Percentiles rank a stretch among this genome's conserved stretches.
These are phyloP conservation scores for Trichophyton benhamiae DNA, from an alignment of 2,329 filamentous ascomycete species.

Conservation along the genomic window DNA sequence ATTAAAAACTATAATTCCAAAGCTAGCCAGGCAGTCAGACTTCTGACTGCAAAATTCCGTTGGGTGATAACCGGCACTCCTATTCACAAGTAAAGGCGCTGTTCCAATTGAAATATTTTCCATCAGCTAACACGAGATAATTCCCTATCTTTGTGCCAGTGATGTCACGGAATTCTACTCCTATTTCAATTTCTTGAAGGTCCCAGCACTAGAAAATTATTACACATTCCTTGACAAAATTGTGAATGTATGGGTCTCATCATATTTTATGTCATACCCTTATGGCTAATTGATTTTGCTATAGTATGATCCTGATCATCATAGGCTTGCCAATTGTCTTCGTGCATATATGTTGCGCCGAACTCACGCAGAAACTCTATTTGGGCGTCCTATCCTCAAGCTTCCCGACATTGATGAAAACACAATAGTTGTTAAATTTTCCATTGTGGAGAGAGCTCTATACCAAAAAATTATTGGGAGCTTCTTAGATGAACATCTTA, in stretches of 20 bases:
- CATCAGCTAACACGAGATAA: not conserved
- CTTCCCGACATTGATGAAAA: conserved; percentile 39
- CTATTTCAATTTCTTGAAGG: conserved; percentile 27
- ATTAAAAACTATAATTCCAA: conserved; percentile 27
- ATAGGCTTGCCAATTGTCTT: conserved; percentile 21
- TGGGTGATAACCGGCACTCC: conserved; percentile 32
- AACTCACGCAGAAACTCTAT: conserved; percentile 43
- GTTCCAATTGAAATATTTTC: not conserved
- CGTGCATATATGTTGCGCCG: conserved; percentile 41
- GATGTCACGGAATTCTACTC: conserved; percentile 28
- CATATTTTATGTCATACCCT: not conserved
- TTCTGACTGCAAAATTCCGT: conserved; percentile 24
- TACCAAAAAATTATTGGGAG: conserved; percentile 41
- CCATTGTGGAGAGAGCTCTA: conserved; percentile 39
- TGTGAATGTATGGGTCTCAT: conserved; percentile 1
- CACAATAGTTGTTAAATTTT: conserved; percentile 38
- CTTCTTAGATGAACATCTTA: conserved; percentile 24
- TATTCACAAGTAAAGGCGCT: conserved; percentile 24
- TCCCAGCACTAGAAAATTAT: conserved; percentile 19
- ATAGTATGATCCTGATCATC: conserved; percentile 12
- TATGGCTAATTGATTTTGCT: not conserved
- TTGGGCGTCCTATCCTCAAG: conserved; percentile 42
- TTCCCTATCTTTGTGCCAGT: conserved; percentile 11
- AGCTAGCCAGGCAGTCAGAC: conserved; percentile 27
- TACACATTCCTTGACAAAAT: conserved; percentile 8